Percentiles rank a stretch among this genome's conserved stretches.
Evolutionary conservation across 345 rosid species (phyloP).

Genomic region (Moringa oleifera): DNA sequence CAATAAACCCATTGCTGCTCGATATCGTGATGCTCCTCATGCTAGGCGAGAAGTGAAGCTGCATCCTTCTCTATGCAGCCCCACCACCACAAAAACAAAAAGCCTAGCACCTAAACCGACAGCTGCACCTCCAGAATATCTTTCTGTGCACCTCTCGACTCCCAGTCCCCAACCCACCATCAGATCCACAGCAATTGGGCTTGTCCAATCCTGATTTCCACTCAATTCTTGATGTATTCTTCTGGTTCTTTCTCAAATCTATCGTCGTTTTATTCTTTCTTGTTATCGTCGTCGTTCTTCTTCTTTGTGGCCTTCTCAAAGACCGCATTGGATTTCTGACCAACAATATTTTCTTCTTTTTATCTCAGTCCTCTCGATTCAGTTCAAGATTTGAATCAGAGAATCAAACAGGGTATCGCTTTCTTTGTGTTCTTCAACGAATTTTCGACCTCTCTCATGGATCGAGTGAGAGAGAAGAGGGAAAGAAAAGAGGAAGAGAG

Average conservation of each 20-base stretch:
- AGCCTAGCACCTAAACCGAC: constrained; percentile 2
- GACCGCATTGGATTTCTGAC: constrained; percentile 60
- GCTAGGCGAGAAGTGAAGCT: constrained; percentile 99
- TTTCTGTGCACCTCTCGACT: constrained; percentile 21
- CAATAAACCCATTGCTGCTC: constrained; percentile 97
- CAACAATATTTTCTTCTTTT: not conserved
- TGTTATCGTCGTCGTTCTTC: constrained; percentile 11
- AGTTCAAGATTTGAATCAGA: constrained; percentile 16
- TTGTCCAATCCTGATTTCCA: constrained; percentile 24
- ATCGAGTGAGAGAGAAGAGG: constrained; percentile 11
- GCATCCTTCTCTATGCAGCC: constrained; percentile 92
- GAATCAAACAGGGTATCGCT: constrained; percentile 17
- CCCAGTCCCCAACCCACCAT: constrained; percentile 59
- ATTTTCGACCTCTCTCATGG: constrained; percentile 13
- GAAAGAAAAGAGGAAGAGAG: constrained; percentile 14
- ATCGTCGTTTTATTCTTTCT: constrained; percentile 8
- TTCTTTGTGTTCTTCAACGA: not conserved
- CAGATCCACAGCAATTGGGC: constrained; percentile 48
- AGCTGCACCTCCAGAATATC: constrained; percentile 24
- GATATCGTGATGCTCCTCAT: constrained; percentile 99
- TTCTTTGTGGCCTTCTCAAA: constrained; percentile 39
- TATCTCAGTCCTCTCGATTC: not conserved
- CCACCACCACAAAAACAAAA: constrained; percentile 26
- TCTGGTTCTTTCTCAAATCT: constrained; percentile 22
- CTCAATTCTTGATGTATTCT: constrained; percentile 21